A percentile compares a stretch with the other conserved stretches of the same genome.
phyloP scores from a whole-genome alignment of 139 green algal species.

The Coelastrella sp. region DNA sequence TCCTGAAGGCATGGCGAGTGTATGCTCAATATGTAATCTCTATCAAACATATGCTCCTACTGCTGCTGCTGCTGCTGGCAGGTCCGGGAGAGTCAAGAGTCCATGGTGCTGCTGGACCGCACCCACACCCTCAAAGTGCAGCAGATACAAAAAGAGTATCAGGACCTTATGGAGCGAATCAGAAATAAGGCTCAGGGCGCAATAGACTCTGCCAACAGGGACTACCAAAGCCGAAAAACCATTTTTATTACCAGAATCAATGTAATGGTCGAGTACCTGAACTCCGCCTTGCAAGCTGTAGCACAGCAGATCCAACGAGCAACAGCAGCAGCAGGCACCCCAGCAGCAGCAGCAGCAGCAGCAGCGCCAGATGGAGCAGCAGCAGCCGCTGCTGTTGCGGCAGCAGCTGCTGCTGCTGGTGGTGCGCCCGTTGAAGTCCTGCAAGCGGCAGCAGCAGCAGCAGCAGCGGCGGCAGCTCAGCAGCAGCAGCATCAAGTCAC shows the following conservation, averaged over 20 bases:
- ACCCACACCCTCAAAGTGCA: constrained; percentile 81
- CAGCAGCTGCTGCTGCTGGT: constrained; percentile 4
- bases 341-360: background rate
- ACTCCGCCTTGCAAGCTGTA: constrained; percentile 53
- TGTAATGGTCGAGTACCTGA: constrained; percentile 75
- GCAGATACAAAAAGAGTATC: constrained; percentile 88
- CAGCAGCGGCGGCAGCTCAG: constrained; percentile 6
- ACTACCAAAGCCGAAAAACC: constrained; percentile 74
- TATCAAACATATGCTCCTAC: background rate
- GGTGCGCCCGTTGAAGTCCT: background rate
- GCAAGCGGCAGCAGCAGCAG: constrained; percentile 13
- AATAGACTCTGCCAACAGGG: constrained; percentile 85
- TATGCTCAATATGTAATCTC: too few species aligned
- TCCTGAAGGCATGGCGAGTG: too few species aligned
- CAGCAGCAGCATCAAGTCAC: too few species aligned
- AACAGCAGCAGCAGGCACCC: background rate
- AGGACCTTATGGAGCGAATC: constrained; percentile 88
- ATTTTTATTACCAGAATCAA: constrained; percentile 74
- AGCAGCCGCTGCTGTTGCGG: background rate
- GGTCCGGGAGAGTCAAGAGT: constrained; percentile 72
- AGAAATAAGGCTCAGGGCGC: constrained; percentile 77
- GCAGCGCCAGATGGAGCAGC: background rate
- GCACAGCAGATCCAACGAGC: constrained; percentile 61
- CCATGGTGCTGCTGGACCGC: constrained; percentile 83
- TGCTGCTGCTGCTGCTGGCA: background rate